Evolutionary conservation across 208 protist genomes (phyloP), one percentile per base, ranked within the genome.

Genomic region (Trypanosoma mega): DNA sequence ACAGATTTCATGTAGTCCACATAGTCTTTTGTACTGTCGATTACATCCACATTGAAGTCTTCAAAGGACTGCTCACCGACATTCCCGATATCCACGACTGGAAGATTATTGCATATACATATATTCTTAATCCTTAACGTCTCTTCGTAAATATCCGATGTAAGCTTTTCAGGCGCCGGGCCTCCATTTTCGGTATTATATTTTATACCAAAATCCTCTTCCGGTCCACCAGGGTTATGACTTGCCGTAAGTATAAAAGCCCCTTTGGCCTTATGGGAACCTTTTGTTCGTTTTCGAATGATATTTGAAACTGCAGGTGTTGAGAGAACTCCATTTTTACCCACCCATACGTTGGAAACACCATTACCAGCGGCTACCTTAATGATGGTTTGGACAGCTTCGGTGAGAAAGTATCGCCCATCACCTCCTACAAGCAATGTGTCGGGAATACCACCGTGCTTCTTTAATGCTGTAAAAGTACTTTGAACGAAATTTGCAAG

Each of bases 141-240:
- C 39, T 90, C 54, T n/a, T 92, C 70, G 73, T 88, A 98, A 65
- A 99, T 99, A 14, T 48, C 61, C 24, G 97, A 72, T 9, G 98
- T 99, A 30, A 99, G 65, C 33, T 76, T 82, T 67, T 98, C 94
- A 16, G 94, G 85, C 0, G 98, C 97, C 18, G 98, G 97, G 34
- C 96, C 98, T 50, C 98, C 98, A 69, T 99, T 99, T 16, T 73
- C 72, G 33, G 77, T 80, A 82, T 99, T 99, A 80, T 98, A 99
- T 82, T 99, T 99, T 69, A 99, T 98, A 57, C 98, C 98, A 76
- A 99, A 99, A 74, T 99, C 98, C 27, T 90, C 93, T 3, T 87
- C 67, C 20, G 87, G 78, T 47, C 98, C 98, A 47, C 98, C 98
- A 16, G 98, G 98, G 82, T 99, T 99, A 87, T 99, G 98, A 67